phyloP scores from a whole-genome alignment of 495 filamentous ascomycete genomes.

The Arthonia radiata region DNA sequence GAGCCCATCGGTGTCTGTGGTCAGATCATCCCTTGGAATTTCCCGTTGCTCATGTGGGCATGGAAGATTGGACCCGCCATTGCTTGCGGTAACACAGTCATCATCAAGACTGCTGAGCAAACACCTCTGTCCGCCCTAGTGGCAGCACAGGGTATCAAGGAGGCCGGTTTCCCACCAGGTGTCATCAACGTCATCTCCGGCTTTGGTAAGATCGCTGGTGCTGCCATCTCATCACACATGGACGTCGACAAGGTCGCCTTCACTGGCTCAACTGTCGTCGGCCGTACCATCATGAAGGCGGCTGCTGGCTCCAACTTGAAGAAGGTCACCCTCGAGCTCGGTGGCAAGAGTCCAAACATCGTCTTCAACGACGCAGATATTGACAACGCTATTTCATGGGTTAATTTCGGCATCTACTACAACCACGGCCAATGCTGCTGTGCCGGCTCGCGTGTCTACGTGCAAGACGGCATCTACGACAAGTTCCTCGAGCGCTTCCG shows the following conservation, averaged over 20 bases:
- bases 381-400: constrained; percentile 88
- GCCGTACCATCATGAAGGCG: constrained; percentile 86
- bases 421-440: constrained; percentile 99
- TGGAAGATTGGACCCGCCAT: constrained; percentile 97
- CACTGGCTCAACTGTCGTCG: constrained; percentile 80
- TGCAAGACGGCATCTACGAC: constrained; percentile 90
- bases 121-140: constrained; percentile 77
- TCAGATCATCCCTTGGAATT: constrained; percentile 97
- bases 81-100: constrained; percentile 67
- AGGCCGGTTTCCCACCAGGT: constrained; percentile 91
- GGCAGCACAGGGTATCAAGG: constrained; percentile 55
- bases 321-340: constrained; percentile 97
- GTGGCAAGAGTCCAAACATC: constrained; percentile 96
- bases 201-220: constrained; percentile 71
- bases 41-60: constrained; percentile 87
- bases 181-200: constrained; percentile 92
- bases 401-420: constrained; percentile 97
- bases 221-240: constrained; percentile 85
- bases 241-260: constrained; percentile 97
- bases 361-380: constrained; percentile 91
- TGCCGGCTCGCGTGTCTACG: constrained; percentile 84
- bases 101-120: constrained; percentile 92
- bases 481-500: constrained; percentile 79
- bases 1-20: constrained; percentile 87
- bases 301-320: constrained; percentile 87